phyloP scores from a whole-genome alignment of 2,329 filamentous ascomycete genomes.

The Trichoderma atroviride region DNA sequence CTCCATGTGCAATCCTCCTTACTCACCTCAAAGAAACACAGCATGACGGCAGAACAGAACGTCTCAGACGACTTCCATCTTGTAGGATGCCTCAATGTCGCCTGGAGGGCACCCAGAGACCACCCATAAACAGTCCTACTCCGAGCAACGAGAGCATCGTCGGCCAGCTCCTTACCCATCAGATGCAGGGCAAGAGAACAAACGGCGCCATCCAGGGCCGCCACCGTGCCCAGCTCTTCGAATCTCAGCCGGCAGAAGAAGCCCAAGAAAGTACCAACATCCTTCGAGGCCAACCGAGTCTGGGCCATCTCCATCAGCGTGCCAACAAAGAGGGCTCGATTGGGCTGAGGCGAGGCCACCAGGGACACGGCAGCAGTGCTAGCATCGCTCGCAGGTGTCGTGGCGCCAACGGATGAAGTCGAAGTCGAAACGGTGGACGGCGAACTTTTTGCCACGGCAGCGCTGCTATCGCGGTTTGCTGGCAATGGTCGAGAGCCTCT shows the following conservation, averaged over 20 bases:
- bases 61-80: constrained; percentile 47
- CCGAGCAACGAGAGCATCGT: constrained; percentile 37
- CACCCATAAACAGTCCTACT: constrained; percentile 45
- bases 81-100: constrained; percentile 41
- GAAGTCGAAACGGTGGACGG: constrained; percentile 29
- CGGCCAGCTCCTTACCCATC: constrained; percentile 40
- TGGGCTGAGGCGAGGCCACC: constrained; percentile 27
- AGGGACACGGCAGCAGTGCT: constrained; percentile 24
- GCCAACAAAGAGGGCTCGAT: constrained; percentile 39
- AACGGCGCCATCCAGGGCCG: constrained; percentile 44
- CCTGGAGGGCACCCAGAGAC: constrained; percentile 42
- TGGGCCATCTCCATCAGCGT: constrained; percentile 37
- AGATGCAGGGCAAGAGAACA: constrained; percentile 44
- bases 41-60: constrained; percentile 45
- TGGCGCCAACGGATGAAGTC: background rate
- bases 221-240: constrained; percentile 40
- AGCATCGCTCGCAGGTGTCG: background rate
- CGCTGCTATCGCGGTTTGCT: constrained; percentile 11
- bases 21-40: constrained; percentile 45
- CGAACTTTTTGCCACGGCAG: constrained; percentile 30
- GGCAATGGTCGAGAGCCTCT: constrained; percentile 29
- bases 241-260: constrained; percentile 36
- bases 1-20: background rate
- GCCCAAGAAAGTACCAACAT: constrained; percentile 32
- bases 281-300: constrained; percentile 29